Conservation (phyloP, 2,329 filamentous ascomycete species). For the Aspergillus viridinutans region DNA sequence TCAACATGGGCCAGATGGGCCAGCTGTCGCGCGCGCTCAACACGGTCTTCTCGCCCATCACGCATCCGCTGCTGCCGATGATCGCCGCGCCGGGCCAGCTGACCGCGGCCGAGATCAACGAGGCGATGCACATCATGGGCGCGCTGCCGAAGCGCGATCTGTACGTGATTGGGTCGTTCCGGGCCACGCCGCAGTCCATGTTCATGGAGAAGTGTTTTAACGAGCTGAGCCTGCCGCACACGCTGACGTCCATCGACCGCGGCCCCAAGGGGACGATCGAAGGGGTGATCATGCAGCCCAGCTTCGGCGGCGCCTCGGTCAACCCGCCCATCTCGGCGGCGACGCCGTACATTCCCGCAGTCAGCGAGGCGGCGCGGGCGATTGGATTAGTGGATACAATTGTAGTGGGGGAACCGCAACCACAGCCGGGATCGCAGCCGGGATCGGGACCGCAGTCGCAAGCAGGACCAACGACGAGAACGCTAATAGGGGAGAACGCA, state of each 20-base stretch:
- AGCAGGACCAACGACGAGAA: background rate
- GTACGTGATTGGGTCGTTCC: constrained; percentile 71
- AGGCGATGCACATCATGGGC: constrained; percentile 70
- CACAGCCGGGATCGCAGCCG: too few relatives aligned
- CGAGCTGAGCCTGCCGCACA: constrained; percentile 78
- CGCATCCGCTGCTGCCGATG: constrained; percentile 75
- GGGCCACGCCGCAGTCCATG: constrained; percentile 70
- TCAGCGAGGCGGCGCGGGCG: constrained; percentile 71
- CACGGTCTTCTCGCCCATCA: constrained; percentile 82
- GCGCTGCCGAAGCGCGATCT: constrained; percentile 75
- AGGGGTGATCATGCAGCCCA: constrained; percentile 65
- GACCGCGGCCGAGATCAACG: constrained; percentile 80
- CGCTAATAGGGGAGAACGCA: constrained; percentile 74
- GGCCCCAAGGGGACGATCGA: constrained; percentile 65
- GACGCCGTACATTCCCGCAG: constrained; percentile 56
- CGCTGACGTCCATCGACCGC: constrained; percentile 70
- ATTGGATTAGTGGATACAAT: constrained; percentile 83
- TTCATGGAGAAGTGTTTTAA: constrained; percentile 85
- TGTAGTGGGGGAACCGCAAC: constrained; percentile 49
- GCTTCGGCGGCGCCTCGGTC: constrained; percentile 78
- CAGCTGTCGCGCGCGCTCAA: constrained; percentile 81
- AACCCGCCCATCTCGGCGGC: constrained; percentile 64
- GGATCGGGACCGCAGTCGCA: too few relatives aligned
- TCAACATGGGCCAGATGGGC: constrained; percentile 84
- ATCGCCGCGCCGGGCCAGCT: constrained; percentile 83